phyloP scores from a whole-genome alignment of 345 rosid genomes.

The Eucalyptus marginata region DNA sequence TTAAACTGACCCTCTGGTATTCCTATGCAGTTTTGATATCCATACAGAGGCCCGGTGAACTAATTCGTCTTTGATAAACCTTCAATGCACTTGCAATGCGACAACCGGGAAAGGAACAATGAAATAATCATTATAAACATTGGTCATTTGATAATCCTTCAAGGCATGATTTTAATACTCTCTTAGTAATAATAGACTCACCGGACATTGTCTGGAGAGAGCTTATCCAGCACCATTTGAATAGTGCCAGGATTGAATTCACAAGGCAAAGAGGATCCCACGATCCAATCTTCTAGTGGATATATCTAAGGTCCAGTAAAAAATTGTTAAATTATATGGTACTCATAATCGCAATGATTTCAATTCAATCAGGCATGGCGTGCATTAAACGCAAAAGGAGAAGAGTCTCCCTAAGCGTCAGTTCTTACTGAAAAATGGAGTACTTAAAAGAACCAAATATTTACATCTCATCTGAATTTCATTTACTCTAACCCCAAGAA shows the following conservation, averaged over 20 bases:
- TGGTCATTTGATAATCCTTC: neutral
- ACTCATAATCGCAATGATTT: neutral
- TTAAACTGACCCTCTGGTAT: neutral
- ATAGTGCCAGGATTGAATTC: constrained; percentile 46
- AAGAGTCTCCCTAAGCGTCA: neutral
- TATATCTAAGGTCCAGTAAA: constrained; percentile 25
- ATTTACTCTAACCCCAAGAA: neutral
- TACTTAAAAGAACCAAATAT: neutral
- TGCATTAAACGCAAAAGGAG: neutral
- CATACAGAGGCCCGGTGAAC: neutral
- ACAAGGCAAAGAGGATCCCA: constrained; percentile 63
- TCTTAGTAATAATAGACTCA: constrained; percentile 7
- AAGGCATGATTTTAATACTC: neutral
- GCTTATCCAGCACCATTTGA: constrained; percentile 47
- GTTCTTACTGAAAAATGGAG: neutral
- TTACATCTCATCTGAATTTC: neutral
- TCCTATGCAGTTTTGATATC: neutral
- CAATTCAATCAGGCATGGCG: neutral
- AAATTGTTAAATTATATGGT: neutral
- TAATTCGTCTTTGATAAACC: neutral
- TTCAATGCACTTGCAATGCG: neutral
- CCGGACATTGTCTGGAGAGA: constrained; percentile 61
- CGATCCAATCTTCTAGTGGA: constrained; percentile 82
- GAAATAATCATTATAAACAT: neutral
- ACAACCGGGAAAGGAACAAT: neutral